These are phyloP conservation scores for Daphne laureola DNA, from an alignment of 441 rosid genomes.

Conservation along the genomic window DNA sequence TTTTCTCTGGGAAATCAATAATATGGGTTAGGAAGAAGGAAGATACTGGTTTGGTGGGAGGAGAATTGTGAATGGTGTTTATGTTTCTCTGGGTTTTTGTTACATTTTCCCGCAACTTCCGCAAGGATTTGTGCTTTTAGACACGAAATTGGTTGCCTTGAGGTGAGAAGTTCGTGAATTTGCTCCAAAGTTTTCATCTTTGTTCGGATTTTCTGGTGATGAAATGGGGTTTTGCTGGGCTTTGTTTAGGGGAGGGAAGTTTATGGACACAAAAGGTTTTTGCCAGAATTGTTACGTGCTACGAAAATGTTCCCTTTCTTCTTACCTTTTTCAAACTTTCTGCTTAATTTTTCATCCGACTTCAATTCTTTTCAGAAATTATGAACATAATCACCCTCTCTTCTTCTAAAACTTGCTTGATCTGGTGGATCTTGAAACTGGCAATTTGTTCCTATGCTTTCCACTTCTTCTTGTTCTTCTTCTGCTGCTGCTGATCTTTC, in stretches of 20 bases:
- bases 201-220: constrained; percentile 9
- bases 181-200: constrained; percentile 12
- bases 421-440: constrained; percentile 22
- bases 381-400: constrained; percentile 4
- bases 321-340: constrained; percentile 7
- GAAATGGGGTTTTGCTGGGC: neutral
- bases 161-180: constrained; percentile 28
- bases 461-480: too few relatives aligned
- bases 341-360: neutral
- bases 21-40: constrained; percentile 35
- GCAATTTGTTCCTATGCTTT: constrained; percentile 4
- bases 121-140: constrained; percentile 13
- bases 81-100: constrained; percentile 11
- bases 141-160: constrained; percentile 13
- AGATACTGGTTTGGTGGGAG: constrained; percentile 10
- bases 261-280: neutral
- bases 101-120: constrained; percentile 11
- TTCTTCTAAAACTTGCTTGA: constrained; percentile 17
- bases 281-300: neutral
- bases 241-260: constrained; percentile 10
- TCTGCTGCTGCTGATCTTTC: too few relatives aligned
- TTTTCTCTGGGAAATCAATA: constrained; percentile 21
- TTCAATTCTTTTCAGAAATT: constrained; percentile 1
- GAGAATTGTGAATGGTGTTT: constrained; percentile 7
- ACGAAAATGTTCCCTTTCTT: neutral